A percentile compares a stretch with the other conserved stretches of the same genome.
These are phyloP conservation scores for Blastocystis sp. DNA, from an alignment of 352 stramenopile species.

Conservation along the genomic window DNA sequence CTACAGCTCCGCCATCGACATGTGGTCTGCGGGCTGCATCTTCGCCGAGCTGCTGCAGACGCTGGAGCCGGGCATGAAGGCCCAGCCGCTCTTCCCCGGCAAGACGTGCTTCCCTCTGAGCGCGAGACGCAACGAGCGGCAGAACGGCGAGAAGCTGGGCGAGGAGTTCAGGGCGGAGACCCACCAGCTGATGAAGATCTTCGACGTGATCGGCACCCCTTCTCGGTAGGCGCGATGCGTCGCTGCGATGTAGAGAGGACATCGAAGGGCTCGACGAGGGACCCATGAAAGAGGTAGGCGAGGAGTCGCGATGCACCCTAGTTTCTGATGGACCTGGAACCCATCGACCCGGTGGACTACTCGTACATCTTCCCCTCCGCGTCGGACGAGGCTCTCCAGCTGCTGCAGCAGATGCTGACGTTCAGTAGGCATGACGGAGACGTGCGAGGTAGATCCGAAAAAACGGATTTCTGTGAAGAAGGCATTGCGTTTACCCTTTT, in stretches of 20 bases:
- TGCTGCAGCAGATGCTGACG: slow-evolving; percentile 76
- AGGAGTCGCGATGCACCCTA: neutral
- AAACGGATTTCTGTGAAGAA: slow-evolving; percentile 91
- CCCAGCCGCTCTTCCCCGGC: slow-evolving; percentile 50
- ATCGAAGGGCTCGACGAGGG: slow-evolving; percentile 27
- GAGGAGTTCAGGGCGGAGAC: slow-evolving; percentile 55
- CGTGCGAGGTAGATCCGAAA: slow-evolving; percentile 73
- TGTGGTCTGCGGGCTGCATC: slow-evolving; percentile 98
- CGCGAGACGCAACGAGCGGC: slow-evolving; percentile 8
- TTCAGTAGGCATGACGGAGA: slow-evolving; percentile 65
- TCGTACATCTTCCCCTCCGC: slow-evolving; percentile 69
- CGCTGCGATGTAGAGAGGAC: neutral
- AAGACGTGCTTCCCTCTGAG: slow-evolving; percentile 61
- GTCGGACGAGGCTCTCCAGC: slow-evolving; percentile 71
- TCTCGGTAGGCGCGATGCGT: neutral
- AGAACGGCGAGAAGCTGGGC: slow-evolving; percentile 45
- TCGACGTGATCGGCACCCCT: slow-evolving; percentile 64
- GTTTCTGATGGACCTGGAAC: slow-evolving; percentile 30
- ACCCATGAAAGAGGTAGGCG: slow-evolving; percentile 39
- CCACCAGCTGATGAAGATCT: slow-evolving; percentile 65
- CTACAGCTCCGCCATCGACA: slow-evolving; percentile 93
- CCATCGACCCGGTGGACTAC: slow-evolving; percentile 62
- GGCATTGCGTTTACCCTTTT: slow-evolving; percentile 69
- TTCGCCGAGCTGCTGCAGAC: slow-evolving; percentile 66
- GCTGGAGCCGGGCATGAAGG: slow-evolving; percentile 1